Evolutionary conservation across 2,329 filamentous ascomycete species (phyloP), one percentile per base, ranked within the genome.

Genomic region (Ascosphaera pollenicola): DNA sequence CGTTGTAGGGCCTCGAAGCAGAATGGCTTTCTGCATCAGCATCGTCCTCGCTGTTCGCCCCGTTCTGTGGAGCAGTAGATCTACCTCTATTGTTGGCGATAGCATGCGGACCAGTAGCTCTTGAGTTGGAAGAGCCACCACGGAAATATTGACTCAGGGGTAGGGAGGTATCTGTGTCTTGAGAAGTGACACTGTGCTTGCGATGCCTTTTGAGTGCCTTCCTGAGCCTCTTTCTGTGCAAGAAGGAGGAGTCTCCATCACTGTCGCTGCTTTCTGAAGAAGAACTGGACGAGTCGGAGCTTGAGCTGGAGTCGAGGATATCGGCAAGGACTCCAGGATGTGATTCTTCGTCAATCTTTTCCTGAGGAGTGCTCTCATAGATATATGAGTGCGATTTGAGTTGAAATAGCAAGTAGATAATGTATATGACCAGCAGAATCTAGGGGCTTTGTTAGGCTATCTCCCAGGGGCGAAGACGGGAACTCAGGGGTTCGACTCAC

Each of bases 331-430:
- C 76, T 45, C 85, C 85, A 17, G 85, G 85, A 36, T 82, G 78
- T 0, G 82, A 76, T 54, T 93, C 85, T 49, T 89, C 83, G 48
- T 94, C 85, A 45, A 94, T 89, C 43, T 91, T 78, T 48, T 85
- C 77, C 59, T 93, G 84, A 8, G 85, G 85, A 3, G 81, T 93
- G 47, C 83, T 89, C 56, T 84, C 79, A 49, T 93, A 92, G 63
- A 93, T 75, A 59, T 91, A 92, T 7, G 81, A 70, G 53, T 93
- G 84, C 1, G 83, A 89, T 58, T 91, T 91, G 43, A 93, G 70
- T 61, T 92, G 84, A 58, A 93, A 93, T 16, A 92, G 53, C 26
- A 93, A 69, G 52, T 92, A 93, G 15, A 92, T 61, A 36, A 75
- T 60, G 54, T 93, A 93, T 8, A 93, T 77, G 26, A 92, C 54